Conservation (phyloP, 495 filamentous ascomycete species). For the Penicillium longicatenatum region DNA sequence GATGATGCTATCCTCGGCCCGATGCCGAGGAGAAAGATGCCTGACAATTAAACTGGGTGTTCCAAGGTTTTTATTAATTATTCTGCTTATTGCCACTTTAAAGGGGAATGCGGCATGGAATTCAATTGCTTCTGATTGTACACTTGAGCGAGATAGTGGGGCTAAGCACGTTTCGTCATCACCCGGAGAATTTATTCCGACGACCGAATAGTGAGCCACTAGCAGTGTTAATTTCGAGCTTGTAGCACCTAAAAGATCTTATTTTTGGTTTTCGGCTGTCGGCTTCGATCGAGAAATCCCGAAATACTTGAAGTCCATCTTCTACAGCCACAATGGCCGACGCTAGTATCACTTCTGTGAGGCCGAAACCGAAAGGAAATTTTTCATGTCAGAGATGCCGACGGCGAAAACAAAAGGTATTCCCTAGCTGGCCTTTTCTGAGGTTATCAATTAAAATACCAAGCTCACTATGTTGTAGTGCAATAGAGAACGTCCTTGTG, state of each 20-base stretch:
- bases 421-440: neutral
- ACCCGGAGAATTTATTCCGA: neutral
- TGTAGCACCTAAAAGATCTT: neutral
- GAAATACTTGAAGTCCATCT: neutral
- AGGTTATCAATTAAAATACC: neutral
- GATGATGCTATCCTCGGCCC: too few relatives aligned
- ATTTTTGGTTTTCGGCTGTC: neutral
- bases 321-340: neutral
- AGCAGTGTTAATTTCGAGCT: neutral
- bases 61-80: too few relatives aligned
- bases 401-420: constrained; percentile 22
- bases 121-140: too few relatives aligned
- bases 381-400: constrained; percentile 19
- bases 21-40: too few relatives aligned
- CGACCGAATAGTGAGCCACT: neutral
- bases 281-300: neutral
- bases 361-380: neutral
- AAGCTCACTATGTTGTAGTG: constrained; percentile 11
- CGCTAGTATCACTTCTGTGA: neutral
- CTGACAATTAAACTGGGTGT: too few relatives aligned
- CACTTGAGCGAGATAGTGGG: too few relatives aligned
- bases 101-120: too few relatives aligned
- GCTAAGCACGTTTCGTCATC: neutral
- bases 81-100: too few relatives aligned
- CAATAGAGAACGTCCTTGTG: constrained; percentile 15